phyloP scores from a whole-genome alignment of 2,329 filamentous ascomycete species.

The Ceratocystis albifundus region DNA sequence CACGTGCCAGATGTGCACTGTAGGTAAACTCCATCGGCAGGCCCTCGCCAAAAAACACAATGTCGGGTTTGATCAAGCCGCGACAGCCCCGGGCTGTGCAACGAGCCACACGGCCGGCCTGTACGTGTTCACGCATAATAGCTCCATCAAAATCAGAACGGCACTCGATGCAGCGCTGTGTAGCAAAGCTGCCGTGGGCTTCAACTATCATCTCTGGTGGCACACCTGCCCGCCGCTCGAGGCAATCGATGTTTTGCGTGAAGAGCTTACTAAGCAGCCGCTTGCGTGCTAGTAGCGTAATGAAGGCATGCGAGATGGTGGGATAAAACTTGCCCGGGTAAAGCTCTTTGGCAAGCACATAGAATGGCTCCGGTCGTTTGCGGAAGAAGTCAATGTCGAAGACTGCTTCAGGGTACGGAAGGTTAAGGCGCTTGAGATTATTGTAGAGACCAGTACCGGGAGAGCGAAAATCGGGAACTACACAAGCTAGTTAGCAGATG shows the following conservation, averaged over 20 bases:
- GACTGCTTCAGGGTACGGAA: slow-evolving; percentile 83
- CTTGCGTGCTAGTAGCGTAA: slow-evolving; percentile 69
- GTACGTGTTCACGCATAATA: slow-evolving; percentile 59
- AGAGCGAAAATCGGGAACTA: slow-evolving; percentile 87
- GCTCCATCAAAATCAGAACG: slow-evolving; percentile 58
- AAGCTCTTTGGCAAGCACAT: slow-evolving; percentile 79
- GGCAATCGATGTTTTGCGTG: slow-evolving; percentile 95
- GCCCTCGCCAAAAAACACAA: slow-evolving; percentile 82
- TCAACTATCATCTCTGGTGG: slow-evolving; percentile 73
- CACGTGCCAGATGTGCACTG: slow-evolving; percentile 36
- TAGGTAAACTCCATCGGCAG: slow-evolving; percentile 36
- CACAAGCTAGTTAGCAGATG: slow-evolving; percentile 27
- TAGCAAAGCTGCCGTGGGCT: slow-evolving; percentile 89
- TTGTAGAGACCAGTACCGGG: slow-evolving; percentile 88
- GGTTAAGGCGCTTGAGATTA: slow-evolving; percentile 73
- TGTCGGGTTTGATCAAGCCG: slow-evolving; percentile 83
- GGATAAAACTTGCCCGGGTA: slow-evolving; percentile 84
- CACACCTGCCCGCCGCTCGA: slow-evolving; percentile 79
- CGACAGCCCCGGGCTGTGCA: slow-evolving; percentile 53
- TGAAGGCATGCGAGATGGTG: slow-evolving; percentile 82
- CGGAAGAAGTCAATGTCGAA: slow-evolving; percentile 90
- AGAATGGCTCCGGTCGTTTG: slow-evolving; percentile 76
- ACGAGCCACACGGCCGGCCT: slow-evolving; percentile 54
- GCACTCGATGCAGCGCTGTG: slow-evolving; percentile 86
- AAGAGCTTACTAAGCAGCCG: slow-evolving; percentile 73